phyloP scores from a whole-genome alignment of 2,329 filamentous ascomycete genomes.

The Xylariaceae sp. region DNA sequence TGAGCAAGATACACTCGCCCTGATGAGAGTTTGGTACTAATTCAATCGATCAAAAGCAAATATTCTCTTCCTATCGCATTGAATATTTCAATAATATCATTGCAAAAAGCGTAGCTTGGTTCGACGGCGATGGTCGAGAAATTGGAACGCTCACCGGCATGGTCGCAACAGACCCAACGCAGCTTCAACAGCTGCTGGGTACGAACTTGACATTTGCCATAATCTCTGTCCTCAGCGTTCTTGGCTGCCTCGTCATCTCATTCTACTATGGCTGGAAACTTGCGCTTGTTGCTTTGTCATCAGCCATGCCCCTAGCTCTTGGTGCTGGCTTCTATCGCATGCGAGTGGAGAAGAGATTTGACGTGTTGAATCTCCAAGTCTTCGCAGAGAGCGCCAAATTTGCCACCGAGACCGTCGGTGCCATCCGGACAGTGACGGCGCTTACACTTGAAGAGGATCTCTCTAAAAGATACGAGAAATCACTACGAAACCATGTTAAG shows the following conservation, averaged over 20 bases:
- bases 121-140: slow-evolving; percentile 58
- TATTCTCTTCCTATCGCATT: slow-evolving; percentile 54
- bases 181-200: slow-evolving; percentile 60
- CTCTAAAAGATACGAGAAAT: slow-evolving; percentile 54
- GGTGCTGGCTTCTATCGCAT: slow-evolving; percentile 40
- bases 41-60: slow-evolving; percentile 29
- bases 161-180: slow-evolving; percentile 53
- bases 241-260: slow-evolving; percentile 63
- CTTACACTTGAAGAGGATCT: slow-evolving; percentile 69
- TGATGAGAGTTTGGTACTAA: not conserved
- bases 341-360: slow-evolving; percentile 30
- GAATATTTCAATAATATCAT: slow-evolving; percentile 61
- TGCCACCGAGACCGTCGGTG: slow-evolving; percentile 69
- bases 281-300: slow-evolving; percentile 62
- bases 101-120: slow-evolving; percentile 57
- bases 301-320: slow-evolving; percentile 52
- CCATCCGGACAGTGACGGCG: slow-evolving; percentile 69
- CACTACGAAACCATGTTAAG: slow-evolving; percentile 58
- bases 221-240: slow-evolving; percentile 62
- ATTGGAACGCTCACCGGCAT: slow-evolving; percentile 58
- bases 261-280: slow-evolving; percentile 77
- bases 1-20: slow-evolving; percentile 15
- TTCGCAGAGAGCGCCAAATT: slow-evolving; percentile 72
- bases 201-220: slow-evolving; percentile 62
- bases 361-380: slow-evolving; percentile 57